Base-by-base conservation (phyloP, 2,329 filamentous ascomycete genomes). In the Fusarium sulawesiense region DNA sequence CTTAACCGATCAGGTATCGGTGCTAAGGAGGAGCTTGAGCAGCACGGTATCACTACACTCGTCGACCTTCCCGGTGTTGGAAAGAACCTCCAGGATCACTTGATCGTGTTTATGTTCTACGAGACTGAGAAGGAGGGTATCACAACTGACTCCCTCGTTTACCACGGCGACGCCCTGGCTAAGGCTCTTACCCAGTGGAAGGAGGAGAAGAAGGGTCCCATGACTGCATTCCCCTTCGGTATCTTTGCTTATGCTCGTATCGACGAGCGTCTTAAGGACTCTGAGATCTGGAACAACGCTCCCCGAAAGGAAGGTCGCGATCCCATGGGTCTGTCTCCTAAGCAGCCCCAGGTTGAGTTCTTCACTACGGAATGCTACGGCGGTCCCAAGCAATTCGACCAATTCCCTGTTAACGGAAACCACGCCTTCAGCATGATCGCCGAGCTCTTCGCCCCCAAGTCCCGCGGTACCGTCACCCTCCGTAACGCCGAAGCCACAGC, bases 331-430 rank as follows among this genome's bases (percentile, higher is more conserved):
- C 78, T 91, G 18, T 84, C 84, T 0, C 77, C 81, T 0, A 76
- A 77, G 8, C 89, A 91, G 72, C 87, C 89, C 0, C 88, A 90
- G 71, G 75, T 89, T 50, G 89, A 91, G 71, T 86, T 89, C 76
- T 90, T 89, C 78, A 87, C 83, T 32, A 89, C 88, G 0, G 88
- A 90, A 73, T 86, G 86, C 71, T 89, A 89, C 68, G 87, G 87
- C 6, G 87, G 87, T 0, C 87, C 88, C 0, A 88, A 87, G 67
- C 86, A 89, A 63, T 89, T 83, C 64, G 79, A 81, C 21, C 78
- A 88, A 40, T 86, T 84, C 56, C 88, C 88, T 0, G 77, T 81
- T 4, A 81, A 88, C 45, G 79, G 83, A 20, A 82, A 88, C 58
- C 82, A 87, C 64, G 84, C 83, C 1, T 91, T 91, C 66, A 83